A percentile compares a stretch with the other conserved stretches of the same genome.
Evolutionary conservation across 202 grass and related monocot species (phyloP).

Genomic region (Digitaria exilis): DNA sequence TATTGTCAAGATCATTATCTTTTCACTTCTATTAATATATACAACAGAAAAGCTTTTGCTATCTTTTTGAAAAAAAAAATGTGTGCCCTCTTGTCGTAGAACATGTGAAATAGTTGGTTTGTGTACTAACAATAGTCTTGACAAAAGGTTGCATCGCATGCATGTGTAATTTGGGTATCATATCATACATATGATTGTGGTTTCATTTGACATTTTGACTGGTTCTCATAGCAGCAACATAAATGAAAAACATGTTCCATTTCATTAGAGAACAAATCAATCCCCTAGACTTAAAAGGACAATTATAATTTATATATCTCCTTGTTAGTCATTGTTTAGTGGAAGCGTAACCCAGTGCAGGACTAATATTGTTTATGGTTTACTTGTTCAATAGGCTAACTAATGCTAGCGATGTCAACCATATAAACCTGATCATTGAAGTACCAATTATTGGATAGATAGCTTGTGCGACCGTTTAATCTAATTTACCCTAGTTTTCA

Average conservation of each 20-base stretch:
- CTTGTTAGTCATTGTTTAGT: conserved; percentile 7
- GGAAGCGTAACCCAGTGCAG: neutral
- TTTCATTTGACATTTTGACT: conserved; percentile 20
- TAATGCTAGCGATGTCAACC: neutral
- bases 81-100: neutral
- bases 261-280: neutral
- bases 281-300: neutral
- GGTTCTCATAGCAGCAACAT: neutral
- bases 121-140: neutral
- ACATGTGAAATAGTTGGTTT: neutral
- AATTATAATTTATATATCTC: neutral
- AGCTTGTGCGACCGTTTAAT: conserved; percentile 11
- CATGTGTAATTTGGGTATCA: neutral
- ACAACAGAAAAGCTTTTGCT: no score
- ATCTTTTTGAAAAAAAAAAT: neutral
- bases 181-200: neutral
- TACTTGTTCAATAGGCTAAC: neutral
- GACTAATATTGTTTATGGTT: neutral
- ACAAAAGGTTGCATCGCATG: neutral
- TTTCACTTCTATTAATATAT: no score
- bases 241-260: neutral
- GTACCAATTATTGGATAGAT: neutral
- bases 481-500: neutral
- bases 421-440: neutral
- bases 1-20: no score